Conservation (phyloP, 1,284 basidiomycete genomes). For the Cryptococcus sp. region DNA sequence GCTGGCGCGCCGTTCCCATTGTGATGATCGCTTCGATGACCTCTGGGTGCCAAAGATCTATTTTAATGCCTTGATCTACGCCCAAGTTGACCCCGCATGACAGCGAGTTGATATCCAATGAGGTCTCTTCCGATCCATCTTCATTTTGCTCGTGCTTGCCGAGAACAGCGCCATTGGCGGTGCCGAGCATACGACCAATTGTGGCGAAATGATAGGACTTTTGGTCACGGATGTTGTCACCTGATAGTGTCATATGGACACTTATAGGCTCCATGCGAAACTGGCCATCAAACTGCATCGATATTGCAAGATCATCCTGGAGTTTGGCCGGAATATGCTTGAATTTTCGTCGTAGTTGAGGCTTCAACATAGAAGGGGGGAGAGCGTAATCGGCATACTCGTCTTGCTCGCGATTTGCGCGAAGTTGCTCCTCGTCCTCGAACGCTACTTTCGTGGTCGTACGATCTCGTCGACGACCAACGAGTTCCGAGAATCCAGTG, state of each 20-base stretch:
- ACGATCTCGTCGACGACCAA: conserved; percentile 30
- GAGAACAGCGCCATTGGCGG: conserved; percentile 26
- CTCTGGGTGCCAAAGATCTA: conserved; percentile 72
- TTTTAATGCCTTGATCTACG: conserved; percentile 62
- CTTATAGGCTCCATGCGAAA: conserved; percentile 36
- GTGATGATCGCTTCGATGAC: conserved; percentile 62
- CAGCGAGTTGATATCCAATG: conserved; percentile 52
- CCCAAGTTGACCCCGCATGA: conserved; percentile 60
- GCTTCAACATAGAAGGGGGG: conserved; percentile 28
- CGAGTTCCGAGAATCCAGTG: conserved; percentile 31
- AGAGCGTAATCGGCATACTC: conserved; percentile 24
- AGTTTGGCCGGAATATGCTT: conserved; percentile 17
- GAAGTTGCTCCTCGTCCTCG: conserved; percentile 32
- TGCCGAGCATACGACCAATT: conserved; percentile 32
- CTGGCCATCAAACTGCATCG: conserved; percentile 27
- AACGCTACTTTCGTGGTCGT: conserved; percentile 26
- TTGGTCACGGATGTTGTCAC: conserved; percentile 15
- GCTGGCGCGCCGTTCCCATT: conserved; percentile 52
- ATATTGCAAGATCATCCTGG: conserved; percentile 33
- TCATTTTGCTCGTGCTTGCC: conserved; percentile 17
- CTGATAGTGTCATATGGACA: conserved; percentile 35
- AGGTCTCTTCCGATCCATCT: conserved; percentile 25
- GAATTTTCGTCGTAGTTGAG: conserved; percentile 23
- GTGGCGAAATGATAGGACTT: conserved; percentile 33
- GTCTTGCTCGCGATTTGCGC: conserved; percentile 17